phyloP scores from a whole-genome alignment of 768 basidiomycete genomes.

The Hericium coralloides region DNA sequence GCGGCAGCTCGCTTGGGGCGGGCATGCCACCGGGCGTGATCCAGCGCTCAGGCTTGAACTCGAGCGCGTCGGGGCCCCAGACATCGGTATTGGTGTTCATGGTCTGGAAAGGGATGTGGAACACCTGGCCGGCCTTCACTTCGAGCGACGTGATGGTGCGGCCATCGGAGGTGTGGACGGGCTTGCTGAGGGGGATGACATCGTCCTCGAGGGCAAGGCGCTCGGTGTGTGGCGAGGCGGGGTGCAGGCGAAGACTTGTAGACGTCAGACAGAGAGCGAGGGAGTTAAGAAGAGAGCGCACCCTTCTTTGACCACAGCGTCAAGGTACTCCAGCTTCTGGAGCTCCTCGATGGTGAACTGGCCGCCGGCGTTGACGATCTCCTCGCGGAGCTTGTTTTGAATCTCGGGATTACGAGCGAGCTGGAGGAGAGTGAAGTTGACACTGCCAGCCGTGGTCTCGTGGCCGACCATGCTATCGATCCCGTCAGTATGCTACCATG shows the following conservation, averaged over 20 bases:
- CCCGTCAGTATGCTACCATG: conserved; percentile 3
- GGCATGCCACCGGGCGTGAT: conserved; percentile 21
- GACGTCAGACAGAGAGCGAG: background rate
- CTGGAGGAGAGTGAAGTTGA: conserved; percentile 30
- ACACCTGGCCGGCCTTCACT: conserved; percentile 29
- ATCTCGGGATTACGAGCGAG: conserved; percentile 29
- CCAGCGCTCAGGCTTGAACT: conserved; percentile 34
- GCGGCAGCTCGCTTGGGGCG: conserved; percentile 20
- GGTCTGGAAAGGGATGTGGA: conserved; percentile 27
- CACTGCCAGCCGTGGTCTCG: conserved; percentile 31
- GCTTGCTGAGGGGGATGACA: conserved; percentile 30
- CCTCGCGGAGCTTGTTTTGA: conserved; percentile 30
- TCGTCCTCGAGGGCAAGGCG: conserved; percentile 32
- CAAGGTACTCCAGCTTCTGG: conserved; percentile 30
- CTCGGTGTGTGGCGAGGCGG: conserved; percentile 31
- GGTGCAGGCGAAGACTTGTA: conserved; percentile 31
- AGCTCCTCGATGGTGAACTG: conserved; percentile 29
- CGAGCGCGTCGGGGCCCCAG: conserved; percentile 28
- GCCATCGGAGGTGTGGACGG: conserved; percentile 24
- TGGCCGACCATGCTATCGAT: conserved; percentile 26
- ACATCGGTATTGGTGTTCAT: conserved; percentile 16
- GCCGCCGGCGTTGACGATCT: conserved; percentile 23
- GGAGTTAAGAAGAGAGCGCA: conserved; percentile 10
- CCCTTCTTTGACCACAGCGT: conserved; percentile 35
- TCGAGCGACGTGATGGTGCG: conserved; percentile 19